These are phyloP conservation scores for Erythrobasidium yunnanense DNA, from an alignment of 768 basidiomycete species.

Conservation along the genomic window DNA sequence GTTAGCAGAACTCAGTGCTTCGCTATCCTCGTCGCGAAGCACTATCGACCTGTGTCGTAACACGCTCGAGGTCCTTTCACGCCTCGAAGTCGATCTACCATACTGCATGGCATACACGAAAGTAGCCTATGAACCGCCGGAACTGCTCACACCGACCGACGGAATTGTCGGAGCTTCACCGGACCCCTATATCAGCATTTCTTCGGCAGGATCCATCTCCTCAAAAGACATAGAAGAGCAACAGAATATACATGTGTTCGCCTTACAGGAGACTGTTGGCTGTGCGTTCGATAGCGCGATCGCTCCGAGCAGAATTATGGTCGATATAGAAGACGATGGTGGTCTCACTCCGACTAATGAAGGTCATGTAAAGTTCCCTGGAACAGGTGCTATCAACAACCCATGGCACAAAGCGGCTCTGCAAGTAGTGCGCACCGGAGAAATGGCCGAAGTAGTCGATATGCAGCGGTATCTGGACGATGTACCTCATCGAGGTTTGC, in stretches of 20 bases:
- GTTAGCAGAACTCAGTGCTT: slow-evolving; percentile 19
- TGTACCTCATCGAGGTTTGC: slow-evolving; percentile 17
- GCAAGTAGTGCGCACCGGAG: slow-evolving; percentile 2
- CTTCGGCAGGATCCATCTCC: slow-evolving; percentile 8
- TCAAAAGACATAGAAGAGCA: slow-evolving; percentile 16
- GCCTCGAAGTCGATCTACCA: slow-evolving; percentile 24
- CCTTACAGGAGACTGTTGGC: slow-evolving; percentile 29
- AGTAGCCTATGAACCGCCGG: slow-evolving; percentile 21
- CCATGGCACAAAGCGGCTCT: slow-evolving; percentile 18
- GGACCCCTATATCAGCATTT: neutral
- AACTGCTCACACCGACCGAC: slow-evolving; percentile 8
- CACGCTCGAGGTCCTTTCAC: slow-evolving; percentile 9
- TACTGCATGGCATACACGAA: slow-evolving; percentile 25
- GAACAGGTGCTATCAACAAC: neutral
- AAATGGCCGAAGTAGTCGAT: slow-evolving; percentile 14
- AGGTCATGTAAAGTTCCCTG: neutral
- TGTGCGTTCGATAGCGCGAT: slow-evolving; percentile 22
- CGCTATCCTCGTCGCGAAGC: neutral
- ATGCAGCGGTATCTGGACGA: neutral
- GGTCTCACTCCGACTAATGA: neutral
- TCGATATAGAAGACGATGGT: slow-evolving; percentile 22
- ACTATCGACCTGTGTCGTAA: slow-evolving; percentile 29
- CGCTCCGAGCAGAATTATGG: slow-evolving; percentile 10
- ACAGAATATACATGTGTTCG: slow-evolving; percentile 22
- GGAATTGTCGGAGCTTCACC: neutral